These are phyloP conservation scores for Tetrahymena elliotti DNA, from an alignment of 73 alveolate genomes.

Conservation along the genomic window DNA sequence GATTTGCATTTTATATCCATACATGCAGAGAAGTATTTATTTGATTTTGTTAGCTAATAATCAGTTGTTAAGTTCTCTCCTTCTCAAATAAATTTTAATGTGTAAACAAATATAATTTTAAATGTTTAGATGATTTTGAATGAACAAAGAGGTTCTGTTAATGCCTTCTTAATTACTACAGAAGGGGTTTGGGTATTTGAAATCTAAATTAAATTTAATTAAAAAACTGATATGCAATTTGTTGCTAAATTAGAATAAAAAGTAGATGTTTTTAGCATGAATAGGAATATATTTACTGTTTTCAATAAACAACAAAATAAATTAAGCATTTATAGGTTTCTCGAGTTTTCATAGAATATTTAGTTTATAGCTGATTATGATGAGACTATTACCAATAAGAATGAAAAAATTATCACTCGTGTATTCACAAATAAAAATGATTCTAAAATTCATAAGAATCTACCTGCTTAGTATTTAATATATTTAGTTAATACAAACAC, in stretches of 20 bases:
- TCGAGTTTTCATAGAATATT: not conserved
- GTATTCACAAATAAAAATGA: not conserved
- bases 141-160: not conserved
- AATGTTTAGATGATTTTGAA: not conserved
- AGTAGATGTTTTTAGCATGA: not conserved
- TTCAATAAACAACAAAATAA: not conserved
- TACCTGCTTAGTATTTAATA: not conserved
- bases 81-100: not conserved
- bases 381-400: not conserved
- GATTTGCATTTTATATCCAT: not conserved
- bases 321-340: not conserved
- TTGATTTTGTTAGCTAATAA: not conserved
- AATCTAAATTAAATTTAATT: not conserved
- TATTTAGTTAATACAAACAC: not conserved
- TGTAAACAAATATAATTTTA: not conserved
- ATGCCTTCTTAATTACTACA: not conserved
- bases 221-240: not conserved
- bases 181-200: not conserved
- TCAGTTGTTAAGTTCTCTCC: not conserved
- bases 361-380: not conserved
- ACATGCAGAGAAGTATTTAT: not conserved
- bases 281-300: not conserved
- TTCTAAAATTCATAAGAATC: not conserved
- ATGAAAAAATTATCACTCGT: not conserved
- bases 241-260: not conserved